Conservation (phyloP, 1,139 yeast genomes). For the Diutina neorugosa region DNA sequence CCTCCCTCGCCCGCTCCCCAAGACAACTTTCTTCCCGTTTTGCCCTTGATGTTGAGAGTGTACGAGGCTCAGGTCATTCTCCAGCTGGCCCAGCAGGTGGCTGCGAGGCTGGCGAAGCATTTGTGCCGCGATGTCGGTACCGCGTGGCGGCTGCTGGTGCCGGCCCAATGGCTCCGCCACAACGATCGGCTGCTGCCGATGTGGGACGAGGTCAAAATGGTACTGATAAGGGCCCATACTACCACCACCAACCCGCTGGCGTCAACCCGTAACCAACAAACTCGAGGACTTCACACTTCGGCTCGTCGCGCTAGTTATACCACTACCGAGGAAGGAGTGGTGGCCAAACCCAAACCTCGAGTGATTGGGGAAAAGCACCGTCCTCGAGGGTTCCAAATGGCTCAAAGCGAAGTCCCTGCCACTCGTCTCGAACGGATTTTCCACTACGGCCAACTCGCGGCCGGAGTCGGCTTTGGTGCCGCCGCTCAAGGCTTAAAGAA, state of each 20-base stretch:
- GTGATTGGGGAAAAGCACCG: conserved; percentile 24
- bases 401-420: conserved; percentile 70
- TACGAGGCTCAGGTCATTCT: conserved; percentile 1
- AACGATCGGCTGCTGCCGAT: neutral
- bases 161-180: neutral
- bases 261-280: too few relatives aligned
- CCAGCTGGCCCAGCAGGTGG: conserved; percentile 3
- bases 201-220: conserved; percentile 1
- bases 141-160: neutral
- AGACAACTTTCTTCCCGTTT: neutral
- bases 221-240: neutral
- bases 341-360: neutral
- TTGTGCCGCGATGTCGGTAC: neutral
- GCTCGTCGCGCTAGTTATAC: neutral
- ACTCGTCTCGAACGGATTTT: conserved; percentile 76
- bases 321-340: neutral
- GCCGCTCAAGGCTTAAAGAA: conserved; percentile 69
- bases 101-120: neutral
- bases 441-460: conserved; percentile 89
- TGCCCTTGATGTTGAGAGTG: neutral
- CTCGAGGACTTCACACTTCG: neutral
- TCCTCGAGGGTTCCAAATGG: conserved; percentile 31
- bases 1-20: neutral
- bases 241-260: too few relatives aligned
- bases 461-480: conserved; percentile 81